Base-by-base conservation (phyloP, 768 basidiomycete species). In the Xerocomellus dryophilus region DNA sequence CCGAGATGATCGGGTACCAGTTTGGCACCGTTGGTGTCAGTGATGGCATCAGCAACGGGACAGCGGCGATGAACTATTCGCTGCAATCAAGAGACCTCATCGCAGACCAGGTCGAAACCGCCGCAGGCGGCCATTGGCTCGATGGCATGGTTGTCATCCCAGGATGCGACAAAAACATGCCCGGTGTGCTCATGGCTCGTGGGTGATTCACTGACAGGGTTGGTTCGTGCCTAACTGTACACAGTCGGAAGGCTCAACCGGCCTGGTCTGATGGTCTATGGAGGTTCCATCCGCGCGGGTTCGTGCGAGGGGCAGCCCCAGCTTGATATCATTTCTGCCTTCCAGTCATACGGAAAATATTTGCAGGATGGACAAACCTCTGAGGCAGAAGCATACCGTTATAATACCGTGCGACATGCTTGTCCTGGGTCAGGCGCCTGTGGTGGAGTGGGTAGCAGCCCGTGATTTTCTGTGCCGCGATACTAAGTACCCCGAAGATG, bases 101-200 rank as follows among this genome's bases (percentile, higher is more conserved):
- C 63, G 97, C 97, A 56, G 97, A 98, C 73, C 85, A 88, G 67
- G 95, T 99, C 18, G 96, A 98, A 75, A 91, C 91, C 11, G 94
- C 92, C 17, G 95, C 88, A 27, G 96, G 90, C 14, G 97, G 96
- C 6, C 97, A 99, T 69, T 97, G 95, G 84, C 82, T 99, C 14
- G 97, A 98, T 65, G 97, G 93, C 38, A 91, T 97, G 89, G 93
- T 98, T 36, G 93, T 93, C 54, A 79, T 99, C 49, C 97, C 97
- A 20, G 97, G 95, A 38, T 98, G 93, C 68, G 96, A 99, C 78
- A 99, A 99, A 76, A 99, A 99, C 75, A 98, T 99, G 96, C 97
- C 97, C n/a, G 97, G 97, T 57, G 95, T 97, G 35, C 78, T 98
- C 63, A 99, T 99, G 82, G 97, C 93, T 44, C 83, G 91, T 93